Base-by-base conservation (phyloP, 495 filamentous ascomycete species). In the Elaphomyces granulatus region DNA sequence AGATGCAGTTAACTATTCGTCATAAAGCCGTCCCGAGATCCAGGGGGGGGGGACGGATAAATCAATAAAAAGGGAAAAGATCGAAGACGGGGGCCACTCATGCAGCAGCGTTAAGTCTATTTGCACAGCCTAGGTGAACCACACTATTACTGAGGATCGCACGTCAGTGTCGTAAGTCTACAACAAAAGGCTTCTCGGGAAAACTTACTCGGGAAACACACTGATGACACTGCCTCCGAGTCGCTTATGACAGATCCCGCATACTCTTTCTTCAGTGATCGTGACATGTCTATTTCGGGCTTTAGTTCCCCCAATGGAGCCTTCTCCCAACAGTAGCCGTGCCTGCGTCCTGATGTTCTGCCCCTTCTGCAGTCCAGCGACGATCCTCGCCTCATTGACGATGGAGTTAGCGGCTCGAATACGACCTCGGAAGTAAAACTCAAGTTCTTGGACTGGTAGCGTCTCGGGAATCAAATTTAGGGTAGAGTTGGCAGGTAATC, bases 161-260 rank as follows among this genome's bases (percentile, higher is more conserved):
- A 15, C n/a, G 21, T 37, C 36, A 38, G n/a, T 3, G 31, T 26
- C 19, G n/a, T 20, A 34, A 8, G 18, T 34, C 0, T 9, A 18
- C 17, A 32, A 8, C 23, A 20, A 17, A 1, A 38, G 16, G 32
- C 12, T 28, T 6, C 23, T 14, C 42, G 20, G 21, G 8, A 37
- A 37, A 50, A 71, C 64, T 54, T 65, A 72, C 74, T 78, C 72
- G 32, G 81, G 76, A 52, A 75, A 72, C 40, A 82, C 77, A 53
- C 77, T 73, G 38, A 96, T 81, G 15, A 92, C 90, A 58, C 80
- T 90, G 10, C 83, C 77, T 4, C 92, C 90, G 45, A 98, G 70
- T 41, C 90, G 63, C 63, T 94, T 95, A 56, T 93, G 79, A 54
- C 90, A 98, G 28, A 90, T 81, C 8, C 81, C 77, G 55, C 90